These are phyloP conservation scores for Zygosaccharomyces sapae DNA, from an alignment of 1,139 yeast genomes.

Conservation along the genomic window DNA sequence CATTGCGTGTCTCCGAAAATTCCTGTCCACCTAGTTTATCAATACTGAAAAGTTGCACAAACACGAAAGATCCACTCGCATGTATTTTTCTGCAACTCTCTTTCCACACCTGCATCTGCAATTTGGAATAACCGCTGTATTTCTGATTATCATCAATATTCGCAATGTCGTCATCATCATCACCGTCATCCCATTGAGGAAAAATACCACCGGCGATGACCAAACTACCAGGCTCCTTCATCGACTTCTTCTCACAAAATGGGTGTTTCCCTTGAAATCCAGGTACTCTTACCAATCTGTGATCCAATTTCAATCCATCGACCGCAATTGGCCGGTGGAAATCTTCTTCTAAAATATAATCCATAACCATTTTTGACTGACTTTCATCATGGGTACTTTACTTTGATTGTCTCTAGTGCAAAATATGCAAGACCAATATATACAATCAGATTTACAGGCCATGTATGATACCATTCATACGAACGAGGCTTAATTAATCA, in stretches of 20 bases:
- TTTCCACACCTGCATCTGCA: slow-evolving; percentile 50
- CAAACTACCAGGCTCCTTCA: background rate
- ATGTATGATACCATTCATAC: background rate
- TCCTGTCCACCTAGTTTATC: slow-evolving; percentile 53
- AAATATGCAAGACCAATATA: background rate
- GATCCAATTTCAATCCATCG: background rate
- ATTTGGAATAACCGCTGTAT: slow-evolving; percentile 32
- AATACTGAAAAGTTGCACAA: slow-evolving; percentile 56
- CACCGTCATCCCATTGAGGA: background rate
- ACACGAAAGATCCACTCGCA: slow-evolving; percentile 47
- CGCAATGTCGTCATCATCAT: background rate
- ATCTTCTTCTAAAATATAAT: background rate
- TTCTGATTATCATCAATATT: background rate
- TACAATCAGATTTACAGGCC: background rate
- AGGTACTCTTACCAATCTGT: background rate
- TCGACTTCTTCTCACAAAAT: background rate
- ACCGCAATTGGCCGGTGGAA: background rate
- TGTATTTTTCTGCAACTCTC: slow-evolving; percentile 51
- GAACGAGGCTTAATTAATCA: background rate
- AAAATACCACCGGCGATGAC: background rate
- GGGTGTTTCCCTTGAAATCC: background rate
- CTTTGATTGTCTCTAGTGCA: background rate
- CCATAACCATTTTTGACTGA: background rate
- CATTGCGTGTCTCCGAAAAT: slow-evolving; percentile 40
- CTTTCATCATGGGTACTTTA: background rate